Percentiles rank a stretch among this genome's conserved stretches.
These are phyloP conservation scores for Biscogniauxia marginata DNA, from an alignment of 2,329 filamentous ascomycete species.

Conservation along the genomic window DNA sequence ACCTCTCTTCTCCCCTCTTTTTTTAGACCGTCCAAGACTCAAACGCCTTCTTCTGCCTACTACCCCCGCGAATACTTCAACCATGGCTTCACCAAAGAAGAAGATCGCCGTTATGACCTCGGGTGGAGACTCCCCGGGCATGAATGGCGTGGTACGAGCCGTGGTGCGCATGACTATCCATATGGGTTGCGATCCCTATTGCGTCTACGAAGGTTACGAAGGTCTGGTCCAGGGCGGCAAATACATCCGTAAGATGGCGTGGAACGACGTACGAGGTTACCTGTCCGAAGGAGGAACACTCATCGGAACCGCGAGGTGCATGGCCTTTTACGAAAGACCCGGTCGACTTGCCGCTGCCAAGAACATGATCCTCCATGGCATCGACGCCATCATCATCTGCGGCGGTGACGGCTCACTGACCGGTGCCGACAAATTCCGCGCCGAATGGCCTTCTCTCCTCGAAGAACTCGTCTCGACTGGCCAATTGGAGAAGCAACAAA, in stretches of 20 bases:
- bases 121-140: slow-evolving; percentile 89
- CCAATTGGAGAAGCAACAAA: slow-evolving; percentile 68
- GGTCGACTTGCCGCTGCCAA: slow-evolving; percentile 84
- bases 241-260: slow-evolving; percentile 83
- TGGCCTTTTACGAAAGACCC: slow-evolving; percentile 84
- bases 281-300: slow-evolving; percentile 91
- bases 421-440: slow-evolving; percentile 88
- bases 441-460: slow-evolving; percentile 87
- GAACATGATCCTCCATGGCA: slow-evolving; percentile 90
- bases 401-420: slow-evolving; percentile 96
- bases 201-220: slow-evolving; percentile 92
- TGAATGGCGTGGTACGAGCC: slow-evolving; percentile 88
- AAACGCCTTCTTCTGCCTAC: neutral
- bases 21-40: no score
- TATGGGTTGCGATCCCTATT: slow-evolving; percentile 75
- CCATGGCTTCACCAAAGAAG: slow-evolving; percentile 51
- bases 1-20: no score
- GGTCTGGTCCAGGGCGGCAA: slow-evolving; percentile 86
- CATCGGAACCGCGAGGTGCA: slow-evolving; percentile 92
- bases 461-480: slow-evolving; percentile 77
- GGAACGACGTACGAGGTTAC: slow-evolving; percentile 94
- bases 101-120: slow-evolving; percentile 91
- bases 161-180: slow-evolving; percentile 91
- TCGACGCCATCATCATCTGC: slow-evolving; percentile 94
- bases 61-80: slow-evolving; percentile 11